Percentiles rank a stretch among this genome's conserved stretches.
Conservation (phyloP, 2,329 filamentous ascomycete genomes). For the Aspergillus amoenus region DNA sequence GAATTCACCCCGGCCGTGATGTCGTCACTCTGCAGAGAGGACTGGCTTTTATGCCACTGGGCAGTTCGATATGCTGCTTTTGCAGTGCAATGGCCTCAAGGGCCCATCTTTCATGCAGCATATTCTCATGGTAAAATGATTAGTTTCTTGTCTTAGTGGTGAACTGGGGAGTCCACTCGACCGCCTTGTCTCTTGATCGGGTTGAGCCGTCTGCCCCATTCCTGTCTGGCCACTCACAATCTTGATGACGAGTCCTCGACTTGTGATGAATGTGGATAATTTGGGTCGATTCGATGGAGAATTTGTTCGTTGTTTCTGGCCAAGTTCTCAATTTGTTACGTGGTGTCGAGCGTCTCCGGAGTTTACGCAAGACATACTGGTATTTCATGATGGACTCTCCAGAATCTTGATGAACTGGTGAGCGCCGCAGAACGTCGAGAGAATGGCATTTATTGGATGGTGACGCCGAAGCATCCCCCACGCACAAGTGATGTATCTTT, state of each 20-base stretch:
- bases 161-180: neutral
- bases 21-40: conserved; percentile 14
- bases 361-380: no score
- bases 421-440: no score
- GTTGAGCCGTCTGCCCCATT: conserved; percentile 9
- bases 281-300: neutral
- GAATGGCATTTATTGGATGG: neutral
- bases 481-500: neutral
- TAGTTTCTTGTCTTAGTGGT: neutral
- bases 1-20: conserved; percentile 4
- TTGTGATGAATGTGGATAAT: neutral
- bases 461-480: neutral
- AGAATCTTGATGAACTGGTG: no score
- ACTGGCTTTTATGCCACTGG: neutral
- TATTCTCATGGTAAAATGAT: neutral
- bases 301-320: neutral
- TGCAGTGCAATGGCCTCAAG: neutral
- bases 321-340: no score
- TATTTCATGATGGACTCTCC: no score
- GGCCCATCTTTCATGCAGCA: neutral
- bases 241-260: neutral
- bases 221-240: neutral
- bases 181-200: neutral
- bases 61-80: conserved; percentile 1
- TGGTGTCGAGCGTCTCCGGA: no score